Evolutionary conservation across 768 basidiomycete species (phyloP), one percentile per base, ranked within the genome.

Genomic region (Panellus pusillus): DNA sequence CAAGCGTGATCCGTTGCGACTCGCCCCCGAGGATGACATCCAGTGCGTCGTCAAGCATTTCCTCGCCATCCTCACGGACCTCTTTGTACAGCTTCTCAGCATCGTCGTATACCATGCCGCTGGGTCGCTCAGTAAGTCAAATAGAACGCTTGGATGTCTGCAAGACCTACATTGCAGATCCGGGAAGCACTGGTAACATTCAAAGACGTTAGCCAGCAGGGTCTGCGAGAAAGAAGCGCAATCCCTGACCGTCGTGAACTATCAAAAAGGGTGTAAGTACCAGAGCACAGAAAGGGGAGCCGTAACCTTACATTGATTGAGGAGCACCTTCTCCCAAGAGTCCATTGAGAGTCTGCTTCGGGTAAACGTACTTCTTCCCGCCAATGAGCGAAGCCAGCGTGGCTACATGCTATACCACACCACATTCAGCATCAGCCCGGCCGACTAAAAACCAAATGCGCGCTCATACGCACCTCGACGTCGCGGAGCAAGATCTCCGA

Each of bases 21-120:
- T 85, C 84, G 47, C 75, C 72, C 2, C 86, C 82, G 66, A 84
- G 78, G 12, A 94, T 77, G 27, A 84, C 78, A 1, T 76, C 68
- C 60, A 93, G 79, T 0, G 94, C 91, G 39, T 86, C 79, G 55
- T 97, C 87, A 36, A 98, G 71, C 14, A 97, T 75, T 2, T 65
- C 63, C 37, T 81, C 71, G 20, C 90, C 87, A 38, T 84, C 83
- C 51, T 81, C 75, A 36, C 79, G 79, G 17, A 98, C 84, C 63
- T 89, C 85, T 9, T 82, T 80, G 65, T 98, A 98, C 40, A 94
- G 79, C 58, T 82, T 79, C 67, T 96, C 92, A 3, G 93, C 93
- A 65, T 99, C 97, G 0, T 95, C 88, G 70, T 98, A 98, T 4
- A 94, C 93, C 92, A 98, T 95, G 1, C 89, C 93, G 50, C 93